Evolutionary conservation across 306 rosid species (phyloP), one percentile per base, ranked within the genome.

Genomic region (Mimosa bimucronata): DNA sequence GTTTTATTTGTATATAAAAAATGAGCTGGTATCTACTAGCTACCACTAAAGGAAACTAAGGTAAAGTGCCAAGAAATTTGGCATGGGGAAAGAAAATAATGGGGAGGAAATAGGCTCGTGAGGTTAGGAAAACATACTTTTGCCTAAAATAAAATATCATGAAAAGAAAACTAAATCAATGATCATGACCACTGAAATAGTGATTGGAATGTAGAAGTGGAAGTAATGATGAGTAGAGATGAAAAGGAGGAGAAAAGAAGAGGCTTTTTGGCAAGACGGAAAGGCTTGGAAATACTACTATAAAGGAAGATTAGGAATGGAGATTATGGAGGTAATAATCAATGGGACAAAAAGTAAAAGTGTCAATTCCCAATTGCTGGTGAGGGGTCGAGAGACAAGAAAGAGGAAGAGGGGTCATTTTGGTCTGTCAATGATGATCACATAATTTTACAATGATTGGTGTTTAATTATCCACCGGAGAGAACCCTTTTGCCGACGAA

Each of bases 381-480:
- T 34, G 38, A 34, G 38, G 38, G 38, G 5, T 3, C 38, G 15
- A 45, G 50, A 13, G 50, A 45, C 18, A 45, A 12, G 3, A 45
- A 45, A 45, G 71, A 41, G 58, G 72, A 60, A 73, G 61, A 23
- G 30, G 71, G 45, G 74, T 62, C 62, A 65, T 14, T 79, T 70
- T 1, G 48, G 19, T 65, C 74, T 75, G 53, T 77, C 53, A 74
- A 80, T 77, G 53, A 83, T 83, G 66, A 71, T 71, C 66, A 7
- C 73, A 83, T 84, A 77, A 81, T 84, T 81, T 74, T 74, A 68
- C 66, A 75, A 83, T 86, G 74, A 86, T 88, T 77, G 86, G 78
- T 75, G 72, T 68, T 68, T 62, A 73, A 62, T 86, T 77, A 76
- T 81, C 66, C 85, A 74, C 83, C 10, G 14, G 64, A 72, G 57